phyloP scores from a whole-genome alignment of 1,284 basidiomycete genomes.

The Grifola frondosa region DNA sequence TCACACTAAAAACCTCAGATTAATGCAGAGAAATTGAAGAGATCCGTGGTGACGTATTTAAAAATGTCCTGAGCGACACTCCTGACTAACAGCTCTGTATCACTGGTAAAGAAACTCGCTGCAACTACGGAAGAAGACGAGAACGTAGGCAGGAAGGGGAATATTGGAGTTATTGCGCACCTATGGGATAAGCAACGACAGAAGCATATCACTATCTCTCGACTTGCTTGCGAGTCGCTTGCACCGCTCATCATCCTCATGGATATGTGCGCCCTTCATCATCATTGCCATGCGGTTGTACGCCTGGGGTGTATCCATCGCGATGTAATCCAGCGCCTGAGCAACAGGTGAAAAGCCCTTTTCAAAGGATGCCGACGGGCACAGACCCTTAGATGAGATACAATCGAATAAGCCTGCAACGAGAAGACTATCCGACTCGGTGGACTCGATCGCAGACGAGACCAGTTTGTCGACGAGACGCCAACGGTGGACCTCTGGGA shows the following conservation, averaged over 20 bases:
- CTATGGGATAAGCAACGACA: slow-evolving; percentile 54
- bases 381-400: slow-evolving; percentile 51
- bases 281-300: slow-evolving; percentile 75
- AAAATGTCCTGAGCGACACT: too few species aligned
- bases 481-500: slow-evolving; percentile 62
- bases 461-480: slow-evolving; percentile 73
- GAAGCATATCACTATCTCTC: slow-evolving; percentile 55
- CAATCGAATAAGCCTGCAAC: slow-evolving; percentile 66
- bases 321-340: slow-evolving; percentile 79
- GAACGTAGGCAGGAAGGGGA: too few species aligned
- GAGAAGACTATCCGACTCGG: slow-evolving; percentile 75
- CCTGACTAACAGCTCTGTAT: too few species aligned
- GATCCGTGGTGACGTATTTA: too few species aligned
- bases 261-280: slow-evolving; percentile 60
- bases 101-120: too few species aligned
- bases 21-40: too few species aligned
- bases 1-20: too few species aligned
- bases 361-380: slow-evolving; percentile 55
- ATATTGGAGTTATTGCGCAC: too few species aligned
- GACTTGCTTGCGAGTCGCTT: slow-evolving; percentile 58
- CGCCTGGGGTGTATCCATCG: slow-evolving; percentile 87
- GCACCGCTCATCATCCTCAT: slow-evolving; percentile 54
- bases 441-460: slow-evolving; percentile 68
- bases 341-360: slow-evolving; percentile 64
- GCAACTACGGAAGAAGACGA: too few species aligned